Percentiles rank a stretch among this genome's conserved stretches.
Conservation (phyloP, 2,329 filamentous ascomycete genomes). For the Lecanicillium sp. region DNA sequence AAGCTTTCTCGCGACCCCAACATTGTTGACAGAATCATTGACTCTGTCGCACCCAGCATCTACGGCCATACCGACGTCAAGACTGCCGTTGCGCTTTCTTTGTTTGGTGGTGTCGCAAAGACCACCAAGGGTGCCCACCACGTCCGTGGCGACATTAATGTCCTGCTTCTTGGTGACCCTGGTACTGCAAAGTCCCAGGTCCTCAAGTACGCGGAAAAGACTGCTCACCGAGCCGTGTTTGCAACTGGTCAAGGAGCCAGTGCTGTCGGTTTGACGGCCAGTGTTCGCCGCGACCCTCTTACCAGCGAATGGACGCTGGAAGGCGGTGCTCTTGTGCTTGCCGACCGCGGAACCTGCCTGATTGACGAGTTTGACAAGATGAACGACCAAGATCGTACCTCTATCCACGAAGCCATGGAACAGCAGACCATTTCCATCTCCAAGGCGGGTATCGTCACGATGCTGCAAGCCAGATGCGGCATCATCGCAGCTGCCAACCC, state of each 20-base stretch:
- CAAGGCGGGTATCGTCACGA: conserved; percentile 97
- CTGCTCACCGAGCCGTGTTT: conserved; percentile 92
- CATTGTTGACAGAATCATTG: conserved; percentile 86
- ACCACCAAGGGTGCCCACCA: conserved; percentile 80
- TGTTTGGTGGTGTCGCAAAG: conserved; percentile 94
- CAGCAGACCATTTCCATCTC: conserved; percentile 99
- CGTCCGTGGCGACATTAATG: conserved; percentile 96
- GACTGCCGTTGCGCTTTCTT: conserved; percentile 85
- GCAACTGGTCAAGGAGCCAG: conserved; percentile 95
- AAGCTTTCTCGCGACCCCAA: conserved; percentile 80
- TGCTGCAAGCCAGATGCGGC: conserved; percentile 87
- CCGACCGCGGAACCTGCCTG: conserved; percentile 87
- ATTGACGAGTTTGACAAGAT: conserved; percentile 99
- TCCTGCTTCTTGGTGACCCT: conserved; percentile 89
- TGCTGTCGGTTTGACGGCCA: conserved; percentile 94
- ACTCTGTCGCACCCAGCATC: conserved; percentile 92
- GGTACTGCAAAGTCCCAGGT: conserved; percentile 98
- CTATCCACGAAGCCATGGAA: conserved; percentile 99
- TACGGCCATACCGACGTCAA: conserved; percentile 97
- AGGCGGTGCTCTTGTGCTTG: conserved; percentile 88
- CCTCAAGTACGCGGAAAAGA: conserved; percentile 96
- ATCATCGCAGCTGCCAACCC: conserved; percentile 97
- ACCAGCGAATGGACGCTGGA: conserved; percentile 97
- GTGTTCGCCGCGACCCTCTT: conserved; percentile 87
- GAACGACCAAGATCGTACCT: conserved; percentile 97